These are phyloP conservation scores for Chalara sp. DNA, from an alignment of 2,329 filamentous ascomycete species.

Conservation along the genomic window DNA sequence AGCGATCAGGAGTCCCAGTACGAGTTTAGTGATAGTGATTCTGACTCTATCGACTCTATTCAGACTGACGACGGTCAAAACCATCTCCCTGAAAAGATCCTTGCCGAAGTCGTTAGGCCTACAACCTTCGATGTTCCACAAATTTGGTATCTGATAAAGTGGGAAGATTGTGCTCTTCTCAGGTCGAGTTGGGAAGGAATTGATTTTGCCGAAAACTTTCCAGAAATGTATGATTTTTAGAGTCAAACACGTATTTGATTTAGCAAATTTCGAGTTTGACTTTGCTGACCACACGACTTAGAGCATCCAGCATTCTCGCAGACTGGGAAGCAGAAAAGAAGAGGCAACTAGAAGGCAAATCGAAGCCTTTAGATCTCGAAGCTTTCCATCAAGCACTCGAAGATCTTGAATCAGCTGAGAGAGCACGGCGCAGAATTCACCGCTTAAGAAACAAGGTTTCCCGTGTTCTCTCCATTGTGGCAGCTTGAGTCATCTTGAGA, in stretches of 20 bases:
- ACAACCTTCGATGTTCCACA: conserved; percentile 9
- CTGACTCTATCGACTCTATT: conserved; percentile 25
- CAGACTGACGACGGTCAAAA: conserved; percentile 26
- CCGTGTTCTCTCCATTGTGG: conserved; percentile 22
- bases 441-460: conserved; percentile 22
- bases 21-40: conserved; percentile 13
- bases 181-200: conserved; percentile 25
- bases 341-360: conserved; percentile 22
- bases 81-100: conserved; percentile 23
- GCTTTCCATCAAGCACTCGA: conserved; percentile 20
- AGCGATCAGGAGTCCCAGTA: conserved; percentile 3
- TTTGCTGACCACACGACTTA: not conserved
- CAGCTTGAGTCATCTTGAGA: conserved; percentile 15
- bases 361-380: conserved; percentile 22
- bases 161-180: conserved; percentile 26
- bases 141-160: conserved; percentile 28
- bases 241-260: not conserved
- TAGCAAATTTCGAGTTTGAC: not conserved
- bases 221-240: conserved; percentile 4
- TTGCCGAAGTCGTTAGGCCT: conserved; percentile 20
- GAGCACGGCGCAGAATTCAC: conserved; percentile 19
- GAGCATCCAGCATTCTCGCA: conserved; percentile 13
- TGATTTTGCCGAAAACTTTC: conserved; percentile 15
- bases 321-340: conserved; percentile 23
- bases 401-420: conserved; percentile 19